Conservation (phyloP, 139 green algal genomes). For the Tetradesmus lagerheimii region DNA sequence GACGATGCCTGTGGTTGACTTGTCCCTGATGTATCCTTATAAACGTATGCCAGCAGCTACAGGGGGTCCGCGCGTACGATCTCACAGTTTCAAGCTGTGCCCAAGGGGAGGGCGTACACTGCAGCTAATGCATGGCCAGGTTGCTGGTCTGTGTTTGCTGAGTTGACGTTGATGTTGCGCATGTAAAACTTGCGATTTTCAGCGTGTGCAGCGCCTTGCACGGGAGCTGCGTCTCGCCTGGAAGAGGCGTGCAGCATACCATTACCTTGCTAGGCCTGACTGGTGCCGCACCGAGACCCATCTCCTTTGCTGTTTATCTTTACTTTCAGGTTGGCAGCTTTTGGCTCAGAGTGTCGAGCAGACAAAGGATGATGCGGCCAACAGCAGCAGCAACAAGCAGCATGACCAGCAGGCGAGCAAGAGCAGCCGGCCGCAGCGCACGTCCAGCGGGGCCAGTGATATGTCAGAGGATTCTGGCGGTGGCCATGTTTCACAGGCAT, state of each 20-base stretch:
- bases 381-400: neutral
- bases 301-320: neutral
- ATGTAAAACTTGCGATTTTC: neutral
- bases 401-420: neutral
- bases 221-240: neutral
- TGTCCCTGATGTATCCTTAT: neutral
- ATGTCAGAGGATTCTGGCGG: constrained; percentile 34
- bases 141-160: neutral
- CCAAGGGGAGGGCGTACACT: neutral
- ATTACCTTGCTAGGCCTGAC: neutral
- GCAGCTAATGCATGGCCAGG: neutral
- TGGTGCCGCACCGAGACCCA: neutral
- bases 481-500: neutral
- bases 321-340: constrained; percentile 47
- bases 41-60: neutral
- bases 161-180: neutral
- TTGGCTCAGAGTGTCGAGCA: constrained; percentile 27
- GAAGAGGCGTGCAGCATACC: neutral
- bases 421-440: neutral
- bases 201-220: neutral
- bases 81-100: neutral
- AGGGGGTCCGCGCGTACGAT: neutral
- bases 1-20: neutral
- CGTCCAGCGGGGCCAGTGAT: neutral
- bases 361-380: neutral